Evolutionary conservation across 495 filamentous ascomycete species (phyloP).

Genomic region (Rhizodiscina lignyota): DNA sequence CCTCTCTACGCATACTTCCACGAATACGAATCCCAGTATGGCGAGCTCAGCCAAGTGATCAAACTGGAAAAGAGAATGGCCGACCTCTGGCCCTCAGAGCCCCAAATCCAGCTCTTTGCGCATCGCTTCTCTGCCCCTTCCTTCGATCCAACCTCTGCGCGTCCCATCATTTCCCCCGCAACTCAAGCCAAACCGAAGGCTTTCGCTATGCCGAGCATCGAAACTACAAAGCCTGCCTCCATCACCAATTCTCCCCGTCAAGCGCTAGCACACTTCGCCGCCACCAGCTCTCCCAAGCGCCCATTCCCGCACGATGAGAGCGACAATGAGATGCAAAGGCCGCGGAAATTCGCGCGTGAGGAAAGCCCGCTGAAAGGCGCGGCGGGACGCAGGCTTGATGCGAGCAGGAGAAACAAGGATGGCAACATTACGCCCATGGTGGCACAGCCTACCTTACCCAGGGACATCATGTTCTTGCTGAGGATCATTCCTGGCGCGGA

Average conservation of each 20-base stretch:
- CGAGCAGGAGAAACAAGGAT: conserved; percentile 20
- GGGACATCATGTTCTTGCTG: conserved; percentile 64
- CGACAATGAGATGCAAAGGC: conserved; percentile 42
- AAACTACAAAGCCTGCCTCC: background rate
- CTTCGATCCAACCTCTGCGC: conserved; percentile 64
- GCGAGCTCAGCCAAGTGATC: conserved; percentile 72
- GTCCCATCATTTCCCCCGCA: conserved; percentile 65
- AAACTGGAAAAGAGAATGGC: conserved; percentile 86
- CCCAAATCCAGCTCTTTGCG: conserved; percentile 55
- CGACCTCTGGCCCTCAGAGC: conserved; percentile 79
- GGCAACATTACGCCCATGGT: background rate
- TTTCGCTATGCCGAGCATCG: background rate
- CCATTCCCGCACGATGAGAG: conserved; percentile 42
- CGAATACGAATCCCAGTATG: conserved; percentile 84
- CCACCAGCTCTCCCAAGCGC: conserved; percentile 60
- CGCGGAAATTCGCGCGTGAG: conserved; percentile 65
- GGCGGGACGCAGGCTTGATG: conserved; percentile 66
- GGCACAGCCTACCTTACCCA: conserved; percentile 45
- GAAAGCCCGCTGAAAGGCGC: conserved; percentile 79
- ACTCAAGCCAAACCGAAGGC: conserved; percentile 54
- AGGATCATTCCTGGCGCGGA: conserved; percentile 67
- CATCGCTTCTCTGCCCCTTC: conserved; percentile 49
- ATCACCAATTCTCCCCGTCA: conserved; percentile 3
- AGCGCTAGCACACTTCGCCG: conserved; percentile 38
- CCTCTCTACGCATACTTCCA: conserved; percentile 80